These are phyloP conservation scores for Flaveria trinervia DNA, from an alignment of 129 eudicot genomes.

Conservation along the genomic window DNA sequence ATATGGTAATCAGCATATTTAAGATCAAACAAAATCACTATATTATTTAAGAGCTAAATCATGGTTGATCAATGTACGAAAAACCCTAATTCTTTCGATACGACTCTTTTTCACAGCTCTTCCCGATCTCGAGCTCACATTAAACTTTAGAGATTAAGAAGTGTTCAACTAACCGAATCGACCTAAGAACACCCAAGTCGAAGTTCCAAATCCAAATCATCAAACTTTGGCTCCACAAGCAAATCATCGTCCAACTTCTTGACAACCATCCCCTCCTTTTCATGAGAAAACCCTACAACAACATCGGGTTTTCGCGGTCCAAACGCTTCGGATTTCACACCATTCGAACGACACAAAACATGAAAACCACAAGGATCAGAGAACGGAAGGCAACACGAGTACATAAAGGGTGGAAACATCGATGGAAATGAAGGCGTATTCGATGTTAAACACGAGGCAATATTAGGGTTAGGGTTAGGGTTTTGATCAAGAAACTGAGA, in stretches of 20 bases:
- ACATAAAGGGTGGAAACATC: constrained; percentile 6
- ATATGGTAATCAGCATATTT: neutral
- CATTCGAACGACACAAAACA: neutral
- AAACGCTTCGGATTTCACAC: neutral
- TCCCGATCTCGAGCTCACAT: constrained; percentile 3
- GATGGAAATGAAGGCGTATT: constrained; percentile 14
- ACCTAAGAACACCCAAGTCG: constrained; percentile 44
- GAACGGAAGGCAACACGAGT: constrained; percentile 21
- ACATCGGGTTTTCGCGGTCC: constrained; percentile 12
- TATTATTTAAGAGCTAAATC: too few species aligned
- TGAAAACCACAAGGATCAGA: constrained; percentile 10
- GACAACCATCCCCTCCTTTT: constrained; percentile 14
- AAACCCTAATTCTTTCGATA: too few species aligned
- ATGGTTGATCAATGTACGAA: too few species aligned
- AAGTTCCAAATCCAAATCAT: constrained; percentile 48
- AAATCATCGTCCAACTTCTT: constrained; percentile 27
- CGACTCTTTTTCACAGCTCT: too few species aligned
- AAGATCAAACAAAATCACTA: neutral
- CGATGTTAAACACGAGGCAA: constrained; percentile 15
- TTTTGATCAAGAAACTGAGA: constrained; percentile 19
- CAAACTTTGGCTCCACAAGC: constrained; percentile 26
- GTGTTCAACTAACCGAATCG: neutral
- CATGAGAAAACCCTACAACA: constrained; percentile 4
- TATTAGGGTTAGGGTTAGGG: constrained; percentile 35
- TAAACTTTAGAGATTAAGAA: neutral